Conservation (phyloP, 2,329 filamentous ascomycete species). For the Cercospora sp. region DNA sequence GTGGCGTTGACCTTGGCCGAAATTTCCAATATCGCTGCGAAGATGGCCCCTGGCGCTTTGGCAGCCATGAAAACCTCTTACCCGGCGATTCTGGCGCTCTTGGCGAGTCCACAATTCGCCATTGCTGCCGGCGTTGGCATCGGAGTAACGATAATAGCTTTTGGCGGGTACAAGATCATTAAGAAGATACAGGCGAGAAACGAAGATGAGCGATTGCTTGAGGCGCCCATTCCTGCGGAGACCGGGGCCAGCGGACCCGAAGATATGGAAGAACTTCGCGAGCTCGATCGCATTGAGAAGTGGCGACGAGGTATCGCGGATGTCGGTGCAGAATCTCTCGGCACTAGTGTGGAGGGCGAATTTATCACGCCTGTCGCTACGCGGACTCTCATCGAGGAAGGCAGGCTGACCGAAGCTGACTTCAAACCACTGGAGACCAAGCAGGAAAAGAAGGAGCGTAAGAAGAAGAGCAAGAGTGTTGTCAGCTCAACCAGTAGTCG, state of each 20-base stretch:
- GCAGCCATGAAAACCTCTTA: constrained; percentile 74
- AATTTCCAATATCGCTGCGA: constrained; percentile 76
- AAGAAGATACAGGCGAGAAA: constrained; percentile 68
- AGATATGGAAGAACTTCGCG: constrained; percentile 59
- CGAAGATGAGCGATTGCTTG: constrained; percentile 24
- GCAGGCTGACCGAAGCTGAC: constrained; percentile 49
- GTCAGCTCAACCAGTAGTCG: constrained; percentile 23
- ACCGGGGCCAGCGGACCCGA: neutral
- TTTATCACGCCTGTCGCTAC: constrained; percentile 62
- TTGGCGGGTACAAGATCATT: constrained; percentile 96
- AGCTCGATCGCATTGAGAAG: constrained; percentile 58
- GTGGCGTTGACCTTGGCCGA: constrained; percentile 91
- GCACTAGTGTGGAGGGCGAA: constrained; percentile 65
- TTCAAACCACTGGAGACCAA: constrained; percentile 42
- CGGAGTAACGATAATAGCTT: constrained; percentile 91
- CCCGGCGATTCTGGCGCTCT: constrained; percentile 80
- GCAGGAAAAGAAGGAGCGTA: constrained; percentile 42
- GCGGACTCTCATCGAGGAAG: constrained; percentile 47
- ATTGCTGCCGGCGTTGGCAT: constrained; percentile 87
- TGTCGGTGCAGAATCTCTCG: constrained; percentile 53
- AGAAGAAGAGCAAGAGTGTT: constrained; percentile 28
- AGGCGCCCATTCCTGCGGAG: constrained; percentile 27
- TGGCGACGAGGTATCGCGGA: constrained; percentile 67
- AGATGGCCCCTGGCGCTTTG: constrained; percentile 81
- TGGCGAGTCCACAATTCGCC: constrained; percentile 89